Evolutionary conservation across 768 basidiomycete species (phyloP), one percentile per base, ranked within the genome.

Genomic region (Lepiota venenata): DNA sequence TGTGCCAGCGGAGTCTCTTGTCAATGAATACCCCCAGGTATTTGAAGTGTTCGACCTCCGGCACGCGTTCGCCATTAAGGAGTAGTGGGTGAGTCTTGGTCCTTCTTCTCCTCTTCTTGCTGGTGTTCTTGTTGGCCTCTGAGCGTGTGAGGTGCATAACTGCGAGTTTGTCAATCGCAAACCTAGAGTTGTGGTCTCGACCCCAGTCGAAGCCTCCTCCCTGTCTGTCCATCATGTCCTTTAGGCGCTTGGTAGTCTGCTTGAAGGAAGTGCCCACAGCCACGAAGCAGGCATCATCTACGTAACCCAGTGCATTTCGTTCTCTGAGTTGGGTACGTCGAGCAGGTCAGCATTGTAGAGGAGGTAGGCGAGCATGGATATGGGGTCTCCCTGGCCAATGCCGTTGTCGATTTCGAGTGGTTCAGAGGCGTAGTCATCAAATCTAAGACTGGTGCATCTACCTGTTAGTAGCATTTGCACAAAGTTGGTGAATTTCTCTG

Each of bases 151-250:
- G 64, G 58, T 70, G 65, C 42, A 69, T 62, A 0, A 68, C 45
- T 10, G 60, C 66, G 0, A 65, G 51, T 58, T 75, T 75, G 22
- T 56, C 50, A 1, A 70, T 52, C 47, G 71, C 67, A 45, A 69
- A 73, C 16, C 41, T 55, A 1, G 60, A 69, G 61, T 68, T 67
- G 52, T 69, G 69, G 4, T 49, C 21, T 1, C 3, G 3, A 1
- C 63, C 55, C 69, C 70, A 71, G 12, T 68, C 55, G 29, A 63
- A 61, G 9, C 48, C 65, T 2, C 70, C 70, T 1, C 55, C 55
- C 1, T 29, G 15, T 16, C 53, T 14, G 18, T 63, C 56, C 43
- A 74, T 63, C 64, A 74, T 66, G 40, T 63, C 40, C 3, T 41
- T 27, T 0, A 75, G 48, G 0, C 12, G 66, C 0, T 1, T 2